phyloP scores from a whole-genome alignment of 2,329 filamentous ascomycete species.

The Geosmithia putterillii region DNA sequence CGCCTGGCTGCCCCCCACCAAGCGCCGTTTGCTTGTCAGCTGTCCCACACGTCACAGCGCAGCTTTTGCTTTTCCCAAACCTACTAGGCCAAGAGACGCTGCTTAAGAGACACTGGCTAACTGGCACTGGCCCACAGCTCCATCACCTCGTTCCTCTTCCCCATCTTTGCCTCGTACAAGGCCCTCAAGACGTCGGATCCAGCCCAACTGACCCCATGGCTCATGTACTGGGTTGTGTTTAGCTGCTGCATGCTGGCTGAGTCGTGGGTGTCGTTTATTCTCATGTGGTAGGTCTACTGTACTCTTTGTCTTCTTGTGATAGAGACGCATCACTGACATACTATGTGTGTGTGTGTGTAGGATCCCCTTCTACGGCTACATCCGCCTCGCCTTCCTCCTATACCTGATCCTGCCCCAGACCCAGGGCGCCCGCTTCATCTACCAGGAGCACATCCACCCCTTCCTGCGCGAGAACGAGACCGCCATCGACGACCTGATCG shows the following conservation, averaged over 20 bases:
- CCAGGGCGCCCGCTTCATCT: constrained; percentile 81
- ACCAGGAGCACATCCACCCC: constrained; percentile 75
- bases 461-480: constrained; percentile 79
- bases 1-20: constrained; percentile 5
- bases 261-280: constrained; percentile 77
- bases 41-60: constrained; percentile 8
- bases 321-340: neutral
- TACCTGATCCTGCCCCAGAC: constrained; percentile 96
- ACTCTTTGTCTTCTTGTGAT: neutral
- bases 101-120: neutral
- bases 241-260: constrained; percentile 72
- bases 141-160: constrained; percentile 80
- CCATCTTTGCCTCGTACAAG: constrained; percentile 95
- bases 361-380: constrained; percentile 89
- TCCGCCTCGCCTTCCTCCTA: constrained; percentile 75
- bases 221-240: constrained; percentile 98
- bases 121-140: constrained; percentile 43
- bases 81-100: neutral
- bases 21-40: constrained; percentile 2
- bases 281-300: constrained; percentile 51
- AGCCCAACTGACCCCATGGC: constrained; percentile 84
- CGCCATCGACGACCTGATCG: constrained; percentile 85
- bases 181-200: constrained; percentile 88
- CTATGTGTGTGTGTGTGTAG: constrained; percentile 21
- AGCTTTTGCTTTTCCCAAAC: neutral